Base-by-base conservation (phyloP, 371 early-diverging fungal genomes). In the Mortierella sp. region DNA sequence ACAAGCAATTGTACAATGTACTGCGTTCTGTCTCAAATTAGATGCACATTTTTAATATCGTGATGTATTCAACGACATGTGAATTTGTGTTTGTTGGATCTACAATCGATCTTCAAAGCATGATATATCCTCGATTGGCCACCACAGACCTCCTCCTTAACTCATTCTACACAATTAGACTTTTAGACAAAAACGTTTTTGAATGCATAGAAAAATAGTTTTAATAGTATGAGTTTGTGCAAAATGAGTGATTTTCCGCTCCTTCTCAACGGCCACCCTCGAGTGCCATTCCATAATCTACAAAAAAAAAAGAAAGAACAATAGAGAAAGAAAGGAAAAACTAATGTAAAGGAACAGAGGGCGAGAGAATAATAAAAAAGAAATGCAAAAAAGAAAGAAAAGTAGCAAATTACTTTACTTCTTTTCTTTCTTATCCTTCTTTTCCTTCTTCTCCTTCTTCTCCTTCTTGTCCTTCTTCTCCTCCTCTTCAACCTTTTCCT, bases 401-500 rank as follows among this genome's bases (percentile, higher is more conserved):
- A n/a, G 34, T 32, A 17, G 83, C 70, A 78, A 84, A 85, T 85
- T 86, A 76, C 80, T 84, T 37, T 68, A 51, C 72, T 85, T 88
- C 67, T 86, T 84, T 15, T 81, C 70, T 68, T 84, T 76, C 58
- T 89, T 71, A 72, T 85, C 70, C 76, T 85, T 76, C 64, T 85
- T 70, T 70, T 86, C 75, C 72, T 87, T 73, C 61, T 77, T 58
- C 70, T 75, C 55, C 58, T 77, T 31, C 57, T 73, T 51, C 43
- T 73, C 37, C 65, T 84, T 58, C 74, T 84, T 77, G 73, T 85
- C 72, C 47, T 82, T 61, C 77, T 87, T 74, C 55, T 88, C 77
- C 10, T 82, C 69, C 68, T 88, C 81, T 74, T 86, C 76, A 68
- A 84, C 70, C 79, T 86, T 71, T 60, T 85, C 75, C 76, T 86